Evolutionary conservation across 2,329 filamentous ascomycete genomes (phyloP), one percentile per base, ranked within the genome.

Genomic region (Talaromyces sp.): DNA sequence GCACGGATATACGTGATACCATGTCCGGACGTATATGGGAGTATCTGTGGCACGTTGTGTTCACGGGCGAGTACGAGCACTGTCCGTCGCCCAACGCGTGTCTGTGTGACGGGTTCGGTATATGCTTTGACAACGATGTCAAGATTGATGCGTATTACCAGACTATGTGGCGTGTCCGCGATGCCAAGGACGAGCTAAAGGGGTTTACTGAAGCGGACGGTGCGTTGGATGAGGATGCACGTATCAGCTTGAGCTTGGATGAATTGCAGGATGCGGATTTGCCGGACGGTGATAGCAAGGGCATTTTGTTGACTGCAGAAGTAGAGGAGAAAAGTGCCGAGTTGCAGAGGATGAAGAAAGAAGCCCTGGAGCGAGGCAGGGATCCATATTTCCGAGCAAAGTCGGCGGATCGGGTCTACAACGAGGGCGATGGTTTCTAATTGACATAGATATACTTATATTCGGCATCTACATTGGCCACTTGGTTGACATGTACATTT

Each of bases 21-120:
- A 74, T 86, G 21, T 82, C 81, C 12, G 85, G 85, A 2, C 78
- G 85, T 2, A 77, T 87, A 17, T 87, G 84, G 76, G 85, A 88
- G 68, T 87, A 87, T 67, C 71, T 86, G 1, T 88, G 85, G 85
- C 84, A 86, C 61, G 84, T 80, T 61, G 77, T 87, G 14, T 88
- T 87, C 68, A 82, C 83, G 0, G 81, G 80, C 1, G 62, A 78
- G 50, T 66, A 71, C 14, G 70, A 75, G 27, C 66, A 76, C 50
- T 82, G 80, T 60, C 77, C 78, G 3, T 71, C 72, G 31, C 81
- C 85, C 72, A 77, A 82, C 59, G 71, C 81, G 0, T 88, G 86
- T 72, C 85, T 85, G 62, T 88, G 86, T 68, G 85, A 88, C 62
- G 84, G 83, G 6, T 88, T 82, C 55, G 85, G 86, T 1, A 72